These are phyloP conservation scores for Aegilops sharonensis DNA, from an alignment of 176 grass and related monocot species.

Conservation along the genomic window DNA sequence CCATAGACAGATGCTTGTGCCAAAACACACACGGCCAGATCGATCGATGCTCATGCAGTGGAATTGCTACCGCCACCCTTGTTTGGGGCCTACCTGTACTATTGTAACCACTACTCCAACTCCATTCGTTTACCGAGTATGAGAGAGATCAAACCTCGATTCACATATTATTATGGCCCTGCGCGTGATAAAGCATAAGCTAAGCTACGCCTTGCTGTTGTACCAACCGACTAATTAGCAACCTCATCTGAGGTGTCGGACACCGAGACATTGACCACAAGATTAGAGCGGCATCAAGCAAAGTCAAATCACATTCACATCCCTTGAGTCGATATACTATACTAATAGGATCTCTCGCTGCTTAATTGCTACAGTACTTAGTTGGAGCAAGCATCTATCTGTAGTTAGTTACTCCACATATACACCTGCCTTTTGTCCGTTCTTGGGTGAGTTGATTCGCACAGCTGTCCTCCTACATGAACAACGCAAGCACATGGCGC, in stretches of 20 bases:
- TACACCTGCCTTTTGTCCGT: not conserved
- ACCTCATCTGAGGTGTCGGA: not conserved
- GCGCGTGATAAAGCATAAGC: too few species aligned
- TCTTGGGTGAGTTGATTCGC: not conserved
- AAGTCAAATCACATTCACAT: conserved; percentile 6
- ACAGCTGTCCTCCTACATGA: not conserved
- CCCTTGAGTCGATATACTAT: not conserved
- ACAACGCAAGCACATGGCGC: not conserved
- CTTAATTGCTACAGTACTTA: not conserved
- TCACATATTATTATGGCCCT: too few species aligned
- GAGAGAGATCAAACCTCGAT: too few species aligned
- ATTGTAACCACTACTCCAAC: too few species aligned
- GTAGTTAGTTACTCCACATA: not conserved
- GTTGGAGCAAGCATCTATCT: conserved; percentile 26
- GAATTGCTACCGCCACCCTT: too few species aligned
- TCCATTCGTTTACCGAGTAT: too few species aligned
- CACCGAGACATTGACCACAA: not conserved
- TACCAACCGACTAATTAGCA: not conserved
- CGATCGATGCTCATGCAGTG: too few species aligned
- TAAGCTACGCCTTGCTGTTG: too few species aligned
- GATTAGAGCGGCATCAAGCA: not conserved
- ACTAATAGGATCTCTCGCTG: not conserved
- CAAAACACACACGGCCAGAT: not conserved
- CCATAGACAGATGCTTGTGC: not conserved
- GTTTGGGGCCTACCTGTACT: too few species aligned